phyloP scores from a whole-genome alignment of 257 asterid genomes.

The Solanum chilense region DNA sequence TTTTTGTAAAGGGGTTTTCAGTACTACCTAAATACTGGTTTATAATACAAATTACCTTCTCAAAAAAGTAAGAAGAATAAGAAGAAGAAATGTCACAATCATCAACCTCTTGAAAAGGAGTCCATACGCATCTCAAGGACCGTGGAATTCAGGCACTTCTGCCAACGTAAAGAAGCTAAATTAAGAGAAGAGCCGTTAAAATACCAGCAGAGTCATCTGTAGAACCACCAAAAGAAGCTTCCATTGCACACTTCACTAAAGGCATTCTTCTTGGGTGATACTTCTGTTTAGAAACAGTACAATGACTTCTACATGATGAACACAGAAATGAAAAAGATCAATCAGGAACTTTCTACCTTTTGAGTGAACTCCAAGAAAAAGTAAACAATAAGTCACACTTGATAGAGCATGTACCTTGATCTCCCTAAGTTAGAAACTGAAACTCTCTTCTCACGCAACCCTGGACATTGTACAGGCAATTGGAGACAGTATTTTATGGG shows the following conservation, averaged over 20 bases:
- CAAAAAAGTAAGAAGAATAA: too few relatives aligned
- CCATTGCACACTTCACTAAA: slow-evolving; percentile 61
- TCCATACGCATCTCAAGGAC: not conserved
- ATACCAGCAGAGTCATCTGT: slow-evolving; percentile 54
- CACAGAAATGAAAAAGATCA: slow-evolving; percentile 1
- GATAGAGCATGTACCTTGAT: slow-evolving; percentile 17
- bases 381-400: not conserved
- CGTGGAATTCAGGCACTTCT: not conserved
- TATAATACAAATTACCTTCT: not conserved
- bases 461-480: slow-evolving; percentile 17
- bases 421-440: slow-evolving; percentile 12
- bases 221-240: slow-evolving; percentile 70
- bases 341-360: not conserved
- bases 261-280: slow-evolving; percentile 14
- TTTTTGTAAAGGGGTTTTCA: not conserved
- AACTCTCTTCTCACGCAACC: slow-evolving; percentile 27
- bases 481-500: slow-evolving; percentile 24
- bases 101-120: not conserved
- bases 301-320: slow-evolving; percentile 22
- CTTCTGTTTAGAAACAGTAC: slow-evolving; percentile 28
- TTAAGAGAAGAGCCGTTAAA: not conserved
- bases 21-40: not conserved
- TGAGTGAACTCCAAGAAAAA: not conserved
- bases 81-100: not conserved
- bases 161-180: not conserved